Percentiles rank a stretch among this genome's conserved stretches.
Conservation (phyloP, 768 basidiomycete species). For the Lyophyllum semitale region DNA sequence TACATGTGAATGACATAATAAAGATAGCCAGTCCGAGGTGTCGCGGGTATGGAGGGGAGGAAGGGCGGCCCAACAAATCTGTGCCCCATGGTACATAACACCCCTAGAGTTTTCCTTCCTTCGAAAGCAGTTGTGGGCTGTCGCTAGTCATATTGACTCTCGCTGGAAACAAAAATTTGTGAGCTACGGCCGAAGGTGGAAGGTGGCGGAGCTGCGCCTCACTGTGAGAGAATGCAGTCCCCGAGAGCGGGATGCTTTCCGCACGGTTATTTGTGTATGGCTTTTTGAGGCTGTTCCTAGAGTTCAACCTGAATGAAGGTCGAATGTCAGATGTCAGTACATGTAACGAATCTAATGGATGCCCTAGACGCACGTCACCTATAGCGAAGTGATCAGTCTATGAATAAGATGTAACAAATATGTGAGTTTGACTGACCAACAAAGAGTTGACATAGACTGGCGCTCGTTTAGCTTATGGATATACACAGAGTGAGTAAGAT, state of each 20-base stretch:
- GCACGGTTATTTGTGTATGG: not conserved
- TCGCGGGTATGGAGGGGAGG: too few species aligned
- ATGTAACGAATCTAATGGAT: not conserved
- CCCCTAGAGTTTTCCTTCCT: too few species aligned
- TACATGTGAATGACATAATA: too few species aligned
- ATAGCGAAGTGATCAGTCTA: too few species aligned
- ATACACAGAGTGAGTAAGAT: not conserved
- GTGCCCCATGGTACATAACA: too few species aligned
- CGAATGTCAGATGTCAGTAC: not conserved
- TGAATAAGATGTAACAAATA: too few species aligned
- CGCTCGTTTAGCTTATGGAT: not conserved
- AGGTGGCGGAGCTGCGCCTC: not conserved
- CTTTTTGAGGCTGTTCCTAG: not conserved
- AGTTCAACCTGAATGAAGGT: not conserved
- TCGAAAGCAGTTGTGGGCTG: too few species aligned
- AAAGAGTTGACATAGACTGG: not conserved
- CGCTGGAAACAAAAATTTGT: not conserved
- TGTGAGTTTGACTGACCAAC: too few species aligned
- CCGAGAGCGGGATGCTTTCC: not conserved
- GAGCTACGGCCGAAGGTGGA: not conserved
- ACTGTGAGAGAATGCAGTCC: not conserved
- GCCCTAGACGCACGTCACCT: not conserved
- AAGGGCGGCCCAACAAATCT: too few species aligned
- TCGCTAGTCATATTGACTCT: not conserved
- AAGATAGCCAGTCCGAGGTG: too few species aligned